A percentile compares a stretch with the other conserved stretches of the same genome.
Conservation (phyloP, 495 filamentous ascomycete genomes). For the Penicillium arizonense region DNA sequence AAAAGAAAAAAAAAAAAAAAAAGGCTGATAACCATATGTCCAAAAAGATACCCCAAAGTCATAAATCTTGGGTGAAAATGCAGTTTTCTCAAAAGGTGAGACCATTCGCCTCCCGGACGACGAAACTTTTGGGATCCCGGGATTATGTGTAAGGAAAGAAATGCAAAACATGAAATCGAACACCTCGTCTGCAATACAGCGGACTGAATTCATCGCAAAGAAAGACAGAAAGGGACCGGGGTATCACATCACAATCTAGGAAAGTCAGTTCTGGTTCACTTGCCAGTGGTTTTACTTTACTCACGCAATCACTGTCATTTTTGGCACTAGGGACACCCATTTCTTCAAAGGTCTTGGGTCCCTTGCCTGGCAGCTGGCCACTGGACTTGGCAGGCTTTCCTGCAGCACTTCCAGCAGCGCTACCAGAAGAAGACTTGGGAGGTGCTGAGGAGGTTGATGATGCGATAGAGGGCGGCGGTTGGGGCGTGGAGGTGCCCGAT, state of each 20-base stretch:
- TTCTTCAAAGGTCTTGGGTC: conserved; percentile 95
- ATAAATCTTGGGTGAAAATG: conserved; percentile 24
- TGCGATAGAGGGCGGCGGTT: conserved; percentile 23
- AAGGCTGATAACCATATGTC: conserved; percentile 20
- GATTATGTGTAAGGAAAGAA: conserved; percentile 17
- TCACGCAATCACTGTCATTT: conserved; percentile 87
- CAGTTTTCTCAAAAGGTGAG: conserved; percentile 17
- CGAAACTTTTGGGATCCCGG: conserved; percentile 15
- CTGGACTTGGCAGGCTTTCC: conserved; percentile 28
- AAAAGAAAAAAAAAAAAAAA: conserved; percentile 2
- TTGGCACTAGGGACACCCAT: conserved; percentile 89
- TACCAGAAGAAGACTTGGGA: background rate
- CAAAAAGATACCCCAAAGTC: conserved; percentile 16
- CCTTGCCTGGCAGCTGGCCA: conserved; percentile 62
- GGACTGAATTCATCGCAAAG: conserved; percentile 5
- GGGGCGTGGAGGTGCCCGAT: conserved; percentile 31
- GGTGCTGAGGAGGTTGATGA: conserved; percentile 20
- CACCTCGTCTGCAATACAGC: background rate
- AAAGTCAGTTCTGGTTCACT: conserved; percentile 24
- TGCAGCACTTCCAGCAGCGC: too few species aligned
- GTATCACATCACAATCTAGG: conserved; percentile 63
- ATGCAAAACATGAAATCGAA: conserved; percentile 12
- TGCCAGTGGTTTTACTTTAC: conserved; percentile 30
- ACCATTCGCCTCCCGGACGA: conserved; percentile 14
- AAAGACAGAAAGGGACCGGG: conserved; percentile 21